Base-by-base conservation (phyloP, 176 grass and related monocot genomes). In the Triticum dicoccoides region DNA sequence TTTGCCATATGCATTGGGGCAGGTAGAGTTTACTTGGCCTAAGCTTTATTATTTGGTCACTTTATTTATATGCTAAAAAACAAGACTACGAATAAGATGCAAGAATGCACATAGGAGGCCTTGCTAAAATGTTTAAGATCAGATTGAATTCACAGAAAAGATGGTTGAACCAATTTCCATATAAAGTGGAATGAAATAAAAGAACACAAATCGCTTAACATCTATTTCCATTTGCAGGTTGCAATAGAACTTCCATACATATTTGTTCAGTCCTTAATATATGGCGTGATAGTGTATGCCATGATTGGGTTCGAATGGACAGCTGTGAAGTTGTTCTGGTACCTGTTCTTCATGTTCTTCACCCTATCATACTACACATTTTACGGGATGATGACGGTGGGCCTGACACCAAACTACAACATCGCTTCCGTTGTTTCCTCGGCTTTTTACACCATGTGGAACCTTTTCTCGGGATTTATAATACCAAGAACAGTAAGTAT, bases 1-100 rank as follows among this genome's bases (percentile, higher is more conserved):
- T 87, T 92, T 97, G n/a, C 92, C 95, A 20, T 97, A 97, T 94
- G 95, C 95, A 72, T 94, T 94, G 85, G 95, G 91, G 76, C 95
- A 94, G 86, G 92, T 97, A 58, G 2, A 58, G 54, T 58, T 58
- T 58, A 21, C 6, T 58, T 58, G 6, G 18, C 54, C 3, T 3
- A 58, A 58, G 3, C 0, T 58, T 58, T 21, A 58, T 58, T 58
- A 58, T 58, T 2, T 2, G 0, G 54, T 8, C 18, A 21, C 54
- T 58, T 58, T 58, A 21, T 58, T 1, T 27, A 27, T 27, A 27
- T 27, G 27, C 27, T 27, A 27, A 97, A 89, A 30, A 30, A 30
- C 27, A 58, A 58, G 6, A 58, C 18, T 8, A 58, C 0, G 3
- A 58, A 58, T 20, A 6, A 58, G 54, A 58, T 58, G 54, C 18